Percentiles rank a stretch among this genome's conserved stretches.
Conservation (phyloP, 2,329 filamentous ascomycete species). For the Corniculantispora saksenae region DNA sequence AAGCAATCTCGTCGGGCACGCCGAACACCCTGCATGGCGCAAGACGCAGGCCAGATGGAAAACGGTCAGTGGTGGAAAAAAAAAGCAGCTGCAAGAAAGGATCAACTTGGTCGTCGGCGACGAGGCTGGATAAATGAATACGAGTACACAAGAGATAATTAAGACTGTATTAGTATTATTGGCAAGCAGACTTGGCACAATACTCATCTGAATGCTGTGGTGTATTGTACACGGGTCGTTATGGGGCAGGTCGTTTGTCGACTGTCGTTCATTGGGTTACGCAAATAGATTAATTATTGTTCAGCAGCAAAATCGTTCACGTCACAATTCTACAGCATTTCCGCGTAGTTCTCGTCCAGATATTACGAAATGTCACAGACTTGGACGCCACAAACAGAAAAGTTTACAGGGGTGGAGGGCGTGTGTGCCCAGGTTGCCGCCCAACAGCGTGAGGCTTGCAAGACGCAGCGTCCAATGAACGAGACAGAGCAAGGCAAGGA, state of each 20-base stretch:
- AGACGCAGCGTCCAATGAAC: background rate
- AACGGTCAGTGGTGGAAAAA: background rate
- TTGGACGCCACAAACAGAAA: background rate
- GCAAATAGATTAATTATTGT: background rate
- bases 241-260: background rate
- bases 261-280: background rate
- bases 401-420: background rate
- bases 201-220: too few species aligned
- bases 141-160: too few species aligned
- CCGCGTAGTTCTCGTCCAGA: background rate
- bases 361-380: background rate
- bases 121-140: too few species aligned
- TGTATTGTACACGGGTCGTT: too few species aligned
- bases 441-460: background rate
- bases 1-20: background rate
- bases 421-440: too few species aligned
- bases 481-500: background rate
- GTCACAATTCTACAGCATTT: background rate
- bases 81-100: too few species aligned
- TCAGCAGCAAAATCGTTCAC: too few species aligned
- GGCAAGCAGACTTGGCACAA: too few species aligned
- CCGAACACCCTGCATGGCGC: background rate
- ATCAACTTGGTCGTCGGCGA: too few species aligned
- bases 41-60: background rate
- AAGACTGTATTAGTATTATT: too few species aligned